Percentiles rank a stretch among this genome's conserved stretches.
phyloP scores from a whole-genome alignment of 2,329 filamentous ascomycete species.

The Penicillium corylophilum region DNA sequence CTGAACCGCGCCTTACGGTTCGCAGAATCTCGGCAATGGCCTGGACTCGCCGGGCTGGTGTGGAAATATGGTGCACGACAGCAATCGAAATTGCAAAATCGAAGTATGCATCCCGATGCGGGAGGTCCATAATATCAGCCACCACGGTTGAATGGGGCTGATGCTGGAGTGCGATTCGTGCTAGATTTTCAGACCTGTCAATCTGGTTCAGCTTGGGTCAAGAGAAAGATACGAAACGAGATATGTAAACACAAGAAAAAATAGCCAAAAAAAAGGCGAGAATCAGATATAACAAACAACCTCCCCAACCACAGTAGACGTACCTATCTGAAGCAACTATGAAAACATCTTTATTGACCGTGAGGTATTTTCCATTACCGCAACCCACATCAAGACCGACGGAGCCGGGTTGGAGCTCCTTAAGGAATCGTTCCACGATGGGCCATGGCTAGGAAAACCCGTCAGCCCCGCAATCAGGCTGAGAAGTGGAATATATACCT shows the following conservation, averaged over 20 bases:
- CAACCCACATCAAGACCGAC: constrained; percentile 90
- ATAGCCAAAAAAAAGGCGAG: constrained; percentile 15
- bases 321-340: constrained; percentile 85
- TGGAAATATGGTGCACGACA: constrained; percentile 90
- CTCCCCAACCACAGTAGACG: constrained; percentile 25
- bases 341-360: constrained; percentile 73
- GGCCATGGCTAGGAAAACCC: constrained; percentile 72
- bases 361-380: constrained; percentile 94
- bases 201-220: constrained; percentile 3
- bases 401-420: constrained; percentile 63
- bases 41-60: constrained; percentile 66
- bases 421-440: constrained; percentile 77
- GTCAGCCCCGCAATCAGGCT: not conserved
- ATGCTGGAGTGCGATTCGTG: constrained; percentile 57
- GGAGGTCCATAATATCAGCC: constrained; percentile 79
- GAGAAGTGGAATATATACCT: constrained; percentile 47
- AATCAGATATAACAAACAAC: constrained; percentile 42
- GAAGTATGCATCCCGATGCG: constrained; percentile 64
- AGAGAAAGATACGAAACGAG: constrained; percentile 8
- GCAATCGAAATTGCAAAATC: constrained; percentile 95
- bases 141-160: constrained; percentile 68
- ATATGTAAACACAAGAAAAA: constrained; percentile 8
- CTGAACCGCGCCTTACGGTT: constrained; percentile 51
- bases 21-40: constrained; percentile 71
- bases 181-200: constrained; percentile 58